A percentile compares a stretch with the other conserved stretches of the same genome.
Conservation (phyloP, 164 flowering plant genomes). For the Brasenia schreberi region DNA sequence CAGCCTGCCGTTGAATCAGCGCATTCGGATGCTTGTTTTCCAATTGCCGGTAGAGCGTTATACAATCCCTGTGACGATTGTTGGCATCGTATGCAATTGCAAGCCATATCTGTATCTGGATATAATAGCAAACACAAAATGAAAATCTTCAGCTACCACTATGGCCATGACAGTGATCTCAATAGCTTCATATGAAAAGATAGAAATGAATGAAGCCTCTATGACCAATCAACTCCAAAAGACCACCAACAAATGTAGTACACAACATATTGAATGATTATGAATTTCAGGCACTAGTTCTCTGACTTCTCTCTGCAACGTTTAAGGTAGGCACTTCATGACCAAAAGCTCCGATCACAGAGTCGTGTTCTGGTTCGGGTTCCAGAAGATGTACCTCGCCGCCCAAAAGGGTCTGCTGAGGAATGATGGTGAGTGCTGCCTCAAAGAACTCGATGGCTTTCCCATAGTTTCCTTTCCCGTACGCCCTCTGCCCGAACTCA, state of each 20-base stretch:
- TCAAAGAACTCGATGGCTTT: conserved; percentile 82
- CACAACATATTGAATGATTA: conserved; percentile 52
- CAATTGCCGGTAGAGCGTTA: conserved; percentile 62
- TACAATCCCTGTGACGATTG: conserved; percentile 81
- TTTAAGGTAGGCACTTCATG: too few species aligned
- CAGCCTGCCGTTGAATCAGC: conserved; percentile 80
- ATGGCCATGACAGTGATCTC: too few species aligned
- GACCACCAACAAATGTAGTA: conserved; percentile 75
- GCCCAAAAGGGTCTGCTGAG: conserved; percentile 71
- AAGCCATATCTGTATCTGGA: conserved; percentile 95
- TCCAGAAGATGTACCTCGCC: conserved; percentile 94
- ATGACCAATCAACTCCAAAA: too few species aligned
- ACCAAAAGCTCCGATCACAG: too few species aligned
- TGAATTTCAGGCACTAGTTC: conserved; percentile 12
- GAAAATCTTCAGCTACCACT: too few species aligned
- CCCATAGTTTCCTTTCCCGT: conserved; percentile 77
- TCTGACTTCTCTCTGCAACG: too few species aligned
- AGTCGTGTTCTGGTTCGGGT: conserved; percentile 28
- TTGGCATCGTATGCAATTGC: conserved; percentile 99
- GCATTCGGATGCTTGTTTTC: conserved; percentile 63
- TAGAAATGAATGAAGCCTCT: too few species aligned
- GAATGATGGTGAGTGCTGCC: conserved; percentile 89
- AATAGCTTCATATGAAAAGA: too few species aligned
- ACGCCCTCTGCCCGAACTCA: conserved; percentile 90
- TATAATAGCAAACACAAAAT: too few species aligned